phyloP scores from a whole-genome alignment of 169 alveolate genomes.

The Perkinsus olseni region DNA sequence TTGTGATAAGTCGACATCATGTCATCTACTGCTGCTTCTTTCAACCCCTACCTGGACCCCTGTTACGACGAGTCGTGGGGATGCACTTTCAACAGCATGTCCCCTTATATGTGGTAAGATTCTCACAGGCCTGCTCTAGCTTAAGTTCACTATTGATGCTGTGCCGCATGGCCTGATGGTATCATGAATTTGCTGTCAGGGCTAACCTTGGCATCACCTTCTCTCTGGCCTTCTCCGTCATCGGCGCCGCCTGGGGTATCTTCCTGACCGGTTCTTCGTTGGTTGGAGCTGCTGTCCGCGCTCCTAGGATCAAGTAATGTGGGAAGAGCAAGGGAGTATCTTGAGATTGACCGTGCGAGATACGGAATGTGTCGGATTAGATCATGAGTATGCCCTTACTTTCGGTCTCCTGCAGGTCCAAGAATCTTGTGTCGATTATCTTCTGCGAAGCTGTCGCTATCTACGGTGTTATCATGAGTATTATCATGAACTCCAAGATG shows the following conservation, averaged over 20 bases:
- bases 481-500: conserved; percentile 57
- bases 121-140: too few species aligned
- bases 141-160: background rate
- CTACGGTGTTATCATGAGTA: conserved; percentile 87
- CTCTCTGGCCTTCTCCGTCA: conserved; percentile 44
- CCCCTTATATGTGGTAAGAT: background rate
- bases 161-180: background rate
- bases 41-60: background rate
- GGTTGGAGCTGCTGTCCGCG: conserved; percentile 95
- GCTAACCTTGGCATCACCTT: conserved; percentile 42
- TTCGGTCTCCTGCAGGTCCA: conserved; percentile 61
- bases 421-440: conserved; percentile 93
- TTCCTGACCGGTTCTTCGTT: conserved; percentile 94
- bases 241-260: conserved; percentile 63
- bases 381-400: background rate
- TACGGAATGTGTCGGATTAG: background rate
- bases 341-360: background rate
- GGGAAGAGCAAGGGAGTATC: background rate
- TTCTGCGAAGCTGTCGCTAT: conserved; percentile 99
- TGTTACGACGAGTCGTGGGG: background rate
- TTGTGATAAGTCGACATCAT: background rate
- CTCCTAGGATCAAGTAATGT: conserved; percentile 84
- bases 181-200: background rate
- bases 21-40: background rate
- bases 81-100: background rate